These are phyloP conservation scores for Iberis amara DNA, from an alignment of 441 rosid genomes.

Conservation along the genomic window DNA sequence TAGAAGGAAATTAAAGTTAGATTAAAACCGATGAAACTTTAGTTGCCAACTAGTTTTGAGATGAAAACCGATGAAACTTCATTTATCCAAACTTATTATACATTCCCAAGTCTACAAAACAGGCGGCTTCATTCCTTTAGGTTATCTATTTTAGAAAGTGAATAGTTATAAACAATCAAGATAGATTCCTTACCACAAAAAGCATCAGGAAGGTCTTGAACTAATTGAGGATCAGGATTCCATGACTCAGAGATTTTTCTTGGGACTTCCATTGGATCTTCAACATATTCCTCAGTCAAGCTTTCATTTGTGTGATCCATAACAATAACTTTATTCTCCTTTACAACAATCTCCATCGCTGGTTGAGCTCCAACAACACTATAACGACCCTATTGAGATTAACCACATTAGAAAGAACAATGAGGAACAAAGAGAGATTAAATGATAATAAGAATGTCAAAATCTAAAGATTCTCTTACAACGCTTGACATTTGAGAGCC, in stretches of 20 bases:
- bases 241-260: constrained; percentile 61
- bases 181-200: constrained; percentile 62
- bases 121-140: background rate
- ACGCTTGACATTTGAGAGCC: constrained; percentile 49
- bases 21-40: too few relatives aligned
- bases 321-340: constrained; percentile 59
- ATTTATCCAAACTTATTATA: constrained; percentile 2
- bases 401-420: constrained; percentile 15
- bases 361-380: constrained; percentile 88
- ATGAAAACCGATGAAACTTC: background rate
- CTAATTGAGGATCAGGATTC: constrained; percentile 68
- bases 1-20: too few relatives aligned
- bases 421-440: background rate
- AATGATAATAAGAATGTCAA: background rate
- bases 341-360: constrained; percentile 68
- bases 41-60: background rate
- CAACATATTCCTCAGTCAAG: constrained; percentile 54
- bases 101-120: background rate
- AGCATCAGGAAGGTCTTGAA: constrained; percentile 73
- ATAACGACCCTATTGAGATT: constrained; percentile 54
- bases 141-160: background rate
- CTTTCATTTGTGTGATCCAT: constrained; percentile 64
- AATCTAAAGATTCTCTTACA: constrained; percentile 36
- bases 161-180: constrained; percentile 10
- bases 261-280: constrained; percentile 78